Percentiles rank a stretch among this genome's conserved stretches.
Conservation (phyloP, 2,329 filamentous ascomycete species). For the Aureobasidium sp. region DNA sequence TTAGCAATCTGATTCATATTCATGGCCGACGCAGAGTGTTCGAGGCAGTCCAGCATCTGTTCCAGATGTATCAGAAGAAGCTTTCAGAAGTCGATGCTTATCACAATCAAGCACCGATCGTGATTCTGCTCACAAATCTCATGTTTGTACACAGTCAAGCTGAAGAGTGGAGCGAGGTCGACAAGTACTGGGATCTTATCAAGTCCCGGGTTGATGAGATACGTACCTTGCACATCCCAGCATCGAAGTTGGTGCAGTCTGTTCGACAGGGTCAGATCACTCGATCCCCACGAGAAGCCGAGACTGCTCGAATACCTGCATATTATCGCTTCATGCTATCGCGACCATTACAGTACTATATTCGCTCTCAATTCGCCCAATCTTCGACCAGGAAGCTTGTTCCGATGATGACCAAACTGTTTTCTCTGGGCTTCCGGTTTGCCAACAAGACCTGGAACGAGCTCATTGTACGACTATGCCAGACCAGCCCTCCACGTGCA, state of each 20-base stretch:
- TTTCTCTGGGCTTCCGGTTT: slow-evolving; percentile 62
- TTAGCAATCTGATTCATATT: slow-evolving; percentile 48
- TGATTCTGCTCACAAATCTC: slow-evolving; percentile 54
- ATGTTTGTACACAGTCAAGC: slow-evolving; percentile 61
- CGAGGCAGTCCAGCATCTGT: slow-evolving; percentile 47
- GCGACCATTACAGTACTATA: slow-evolving; percentile 44
- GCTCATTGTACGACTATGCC: slow-evolving; percentile 62
- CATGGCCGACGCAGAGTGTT: slow-evolving; percentile 44
- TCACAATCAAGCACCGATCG: slow-evolving; percentile 36
- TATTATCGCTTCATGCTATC: slow-evolving; percentile 44
- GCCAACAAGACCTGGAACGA: slow-evolving; percentile 76
- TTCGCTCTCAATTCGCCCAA: slow-evolving; percentile 46
- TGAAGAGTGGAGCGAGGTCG: slow-evolving; percentile 53
- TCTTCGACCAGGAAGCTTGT: slow-evolving; percentile 34
- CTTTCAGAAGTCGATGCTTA: slow-evolving; percentile 32
- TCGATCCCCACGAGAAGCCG: neutral
- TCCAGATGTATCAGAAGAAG: slow-evolving; percentile 44
- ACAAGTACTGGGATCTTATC: slow-evolving; percentile 59
- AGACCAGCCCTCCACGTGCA: slow-evolving; percentile 37
- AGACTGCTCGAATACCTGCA: slow-evolving; percentile 17
- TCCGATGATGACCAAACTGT: slow-evolving; percentile 39
- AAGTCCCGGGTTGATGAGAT: slow-evolving; percentile 45
- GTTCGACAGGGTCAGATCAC: neutral
- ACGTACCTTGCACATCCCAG: neutral
- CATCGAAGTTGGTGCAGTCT: neutral